Evolutionary conservation across 164 flowering plant genomes (phyloP).

Genomic region (Macadamia tetraphylla): DNA sequence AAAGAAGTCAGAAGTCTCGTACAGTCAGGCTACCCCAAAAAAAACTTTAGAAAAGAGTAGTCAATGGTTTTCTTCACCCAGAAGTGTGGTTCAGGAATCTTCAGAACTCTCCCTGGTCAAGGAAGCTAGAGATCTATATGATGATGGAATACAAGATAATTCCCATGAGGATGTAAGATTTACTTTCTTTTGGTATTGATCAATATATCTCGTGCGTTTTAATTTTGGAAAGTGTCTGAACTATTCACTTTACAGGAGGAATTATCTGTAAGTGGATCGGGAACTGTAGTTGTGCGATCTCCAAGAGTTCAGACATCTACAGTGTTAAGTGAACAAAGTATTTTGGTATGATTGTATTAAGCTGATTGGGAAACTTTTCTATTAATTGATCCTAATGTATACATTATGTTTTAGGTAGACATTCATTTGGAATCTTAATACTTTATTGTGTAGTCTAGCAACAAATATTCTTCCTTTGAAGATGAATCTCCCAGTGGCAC

Average conservation of each 20-base stretch:
- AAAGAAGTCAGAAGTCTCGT: slow-evolving; percentile 41
- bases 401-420: slow-evolving; percentile 5
- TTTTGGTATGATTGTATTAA: slow-evolving; percentile 31
- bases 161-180: slow-evolving; percentile 48
- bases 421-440: slow-evolving; percentile 8
- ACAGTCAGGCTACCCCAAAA: slow-evolving; percentile 37
- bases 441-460: slow-evolving; percentile 52
- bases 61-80: slow-evolving; percentile 39
- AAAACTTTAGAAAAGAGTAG: slow-evolving; percentile 38
- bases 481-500: slow-evolving; percentile 81
- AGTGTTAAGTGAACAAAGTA: slow-evolving; percentile 42
- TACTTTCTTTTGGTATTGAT: not conserved
- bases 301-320: slow-evolving; percentile 52
- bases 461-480: slow-evolving; percentile 47
- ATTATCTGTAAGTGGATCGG: slow-evolving; percentile 53
- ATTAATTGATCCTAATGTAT: not conserved
- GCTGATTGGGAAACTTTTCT: slow-evolving; percentile 1
- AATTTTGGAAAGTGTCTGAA: slow-evolving; percentile 12
- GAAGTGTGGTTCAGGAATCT: slow-evolving; percentile 33
- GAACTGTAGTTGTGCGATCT: slow-evolving; percentile 81
- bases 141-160: slow-evolving; percentile 30
- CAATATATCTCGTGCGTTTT: not conserved
- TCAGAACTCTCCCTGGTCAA: slow-evolving; percentile 32
- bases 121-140: slow-evolving; percentile 32
- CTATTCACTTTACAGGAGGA: slow-evolving; percentile 45